phyloP scores from a whole-genome alignment of 306 rosid species.

The Potentilla sterilis region DNA sequence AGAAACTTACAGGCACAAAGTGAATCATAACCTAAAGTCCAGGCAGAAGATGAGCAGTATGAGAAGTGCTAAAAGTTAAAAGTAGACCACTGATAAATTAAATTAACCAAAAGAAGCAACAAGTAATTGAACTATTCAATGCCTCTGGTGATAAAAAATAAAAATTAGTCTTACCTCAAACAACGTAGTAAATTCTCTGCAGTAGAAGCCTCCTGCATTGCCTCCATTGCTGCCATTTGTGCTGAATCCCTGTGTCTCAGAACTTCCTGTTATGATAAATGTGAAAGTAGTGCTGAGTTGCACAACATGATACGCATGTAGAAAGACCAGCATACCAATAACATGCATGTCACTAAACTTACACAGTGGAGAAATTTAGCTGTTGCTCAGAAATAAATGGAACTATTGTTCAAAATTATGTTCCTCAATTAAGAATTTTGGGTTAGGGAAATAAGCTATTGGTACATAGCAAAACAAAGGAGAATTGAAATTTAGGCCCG shows the following conservation, averaged over 20 bases:
- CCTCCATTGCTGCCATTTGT: constrained; percentile 84
- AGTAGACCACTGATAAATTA: neutral
- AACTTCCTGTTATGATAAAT: constrained; percentile 60
- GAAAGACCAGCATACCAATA: neutral
- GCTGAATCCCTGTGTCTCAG: constrained; percentile 93
- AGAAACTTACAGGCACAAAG: neutral
- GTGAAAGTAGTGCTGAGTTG: constrained; percentile 9
- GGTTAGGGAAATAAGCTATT: neutral
- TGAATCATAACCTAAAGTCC: neutral
- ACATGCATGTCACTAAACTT: neutral
- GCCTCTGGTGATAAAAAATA: neutral
- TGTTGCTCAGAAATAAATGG: neutral
- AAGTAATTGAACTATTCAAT: neutral
- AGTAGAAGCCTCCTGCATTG: constrained; percentile 91
- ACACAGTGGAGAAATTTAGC: neutral
- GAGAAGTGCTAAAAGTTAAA: neutral
- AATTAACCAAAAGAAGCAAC: neutral
- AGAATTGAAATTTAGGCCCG: neutral
- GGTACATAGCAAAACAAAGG: neutral
- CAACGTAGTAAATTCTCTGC: constrained; percentile 86
- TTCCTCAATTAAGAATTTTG: neutral
- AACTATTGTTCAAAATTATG: neutral
- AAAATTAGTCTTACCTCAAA: constrained; percentile 54
- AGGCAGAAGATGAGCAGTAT: neutral
- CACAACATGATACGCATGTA: constrained; percentile 1